These are phyloP conservation scores for Coprinopsis cinerea DNA, from an alignment of 768 basidiomycete species.

Conservation along the genomic window DNA sequence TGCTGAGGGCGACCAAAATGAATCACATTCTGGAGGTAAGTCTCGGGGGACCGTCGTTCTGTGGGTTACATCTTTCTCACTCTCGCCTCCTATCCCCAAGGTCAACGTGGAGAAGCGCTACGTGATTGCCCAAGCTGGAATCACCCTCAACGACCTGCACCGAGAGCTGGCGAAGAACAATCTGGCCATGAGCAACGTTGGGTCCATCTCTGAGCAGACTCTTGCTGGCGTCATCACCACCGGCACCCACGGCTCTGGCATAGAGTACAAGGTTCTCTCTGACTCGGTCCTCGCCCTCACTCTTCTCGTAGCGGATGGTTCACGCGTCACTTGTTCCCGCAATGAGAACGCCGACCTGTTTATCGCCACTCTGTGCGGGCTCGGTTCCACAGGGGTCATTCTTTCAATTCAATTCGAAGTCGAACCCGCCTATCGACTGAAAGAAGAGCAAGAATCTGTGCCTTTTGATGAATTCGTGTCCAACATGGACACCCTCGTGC, in stretches of 20 bases:
- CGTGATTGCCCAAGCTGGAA: conserved; percentile 72
- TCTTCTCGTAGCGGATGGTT: conserved; percentile 72
- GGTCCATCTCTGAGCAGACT: conserved; percentile 95
- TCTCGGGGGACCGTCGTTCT: conserved; percentile 11
- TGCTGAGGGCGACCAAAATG: conserved; percentile 75
- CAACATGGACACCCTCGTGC: conserved; percentile 48
- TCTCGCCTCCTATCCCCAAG: conserved; percentile 31
- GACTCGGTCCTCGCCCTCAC: conserved; percentile 72
- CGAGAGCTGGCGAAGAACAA: conserved; percentile 52
- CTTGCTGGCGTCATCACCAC: conserved; percentile 90
- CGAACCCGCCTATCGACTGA: conserved; percentile 76
- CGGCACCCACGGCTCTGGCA: conserved; percentile 91
- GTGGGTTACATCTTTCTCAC: conserved; percentile 7
- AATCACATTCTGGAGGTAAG: conserved; percentile 74
- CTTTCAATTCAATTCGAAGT: conserved; percentile 72
- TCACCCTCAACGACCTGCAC: conserved; percentile 73
- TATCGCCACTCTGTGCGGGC: conserved; percentile 82
- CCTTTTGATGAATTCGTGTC: conserved; percentile 58
- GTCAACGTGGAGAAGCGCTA: conserved; percentile 62
- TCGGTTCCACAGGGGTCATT: conserved; percentile 89
- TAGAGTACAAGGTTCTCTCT: conserved; percentile 73
- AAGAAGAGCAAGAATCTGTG: conserved; percentile 59
- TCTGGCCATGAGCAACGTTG: conserved; percentile 88
- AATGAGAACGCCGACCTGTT: conserved; percentile 69
- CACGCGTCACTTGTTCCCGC: conserved; percentile 61